Evolutionary conservation across 1,284 basidiomycete species (phyloP).

Genomic region (Apiotrichum siamense): DNA sequence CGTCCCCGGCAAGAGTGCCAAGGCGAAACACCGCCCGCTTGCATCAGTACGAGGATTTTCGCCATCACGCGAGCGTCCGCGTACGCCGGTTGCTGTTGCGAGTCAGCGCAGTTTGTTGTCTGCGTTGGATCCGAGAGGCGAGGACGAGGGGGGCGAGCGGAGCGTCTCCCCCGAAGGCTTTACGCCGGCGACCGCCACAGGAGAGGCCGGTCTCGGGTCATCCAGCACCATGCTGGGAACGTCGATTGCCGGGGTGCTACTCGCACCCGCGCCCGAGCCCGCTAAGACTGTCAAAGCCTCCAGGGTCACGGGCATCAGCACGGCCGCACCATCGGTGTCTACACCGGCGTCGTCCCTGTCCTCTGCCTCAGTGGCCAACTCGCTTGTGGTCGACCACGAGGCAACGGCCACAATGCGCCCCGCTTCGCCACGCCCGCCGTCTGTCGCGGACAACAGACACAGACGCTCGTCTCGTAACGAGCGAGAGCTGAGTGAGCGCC

Average conservation of each 20-base stretch:
- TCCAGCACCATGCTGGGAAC: background rate
- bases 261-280: background rate
- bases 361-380: no score
- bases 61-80: background rate
- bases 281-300: no score
- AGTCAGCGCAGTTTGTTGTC: background rate
- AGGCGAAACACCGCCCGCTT: background rate
- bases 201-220: no score
- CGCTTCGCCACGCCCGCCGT: conserved; percentile 7
- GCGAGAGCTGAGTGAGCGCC: conserved; percentile 32
- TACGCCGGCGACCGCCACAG: no score
- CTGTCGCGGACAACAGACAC: conserved; percentile 1
- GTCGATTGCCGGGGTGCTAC: background rate
- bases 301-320: no score
- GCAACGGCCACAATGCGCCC: background rate
- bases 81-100: background rate
- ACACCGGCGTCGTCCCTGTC: no score
- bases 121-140: background rate
- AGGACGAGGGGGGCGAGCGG: background rate
- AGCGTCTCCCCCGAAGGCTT: no score
- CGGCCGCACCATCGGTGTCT: no score
- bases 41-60: background rate
- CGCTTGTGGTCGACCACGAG: no score
- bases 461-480: conserved; percentile 26
- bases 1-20: background rate